Percentiles rank a stretch among this genome's conserved stretches.
phyloP scores from a whole-genome alignment of 495 filamentous ascomycete genomes.

The Articulospora tetracladia region DNA sequence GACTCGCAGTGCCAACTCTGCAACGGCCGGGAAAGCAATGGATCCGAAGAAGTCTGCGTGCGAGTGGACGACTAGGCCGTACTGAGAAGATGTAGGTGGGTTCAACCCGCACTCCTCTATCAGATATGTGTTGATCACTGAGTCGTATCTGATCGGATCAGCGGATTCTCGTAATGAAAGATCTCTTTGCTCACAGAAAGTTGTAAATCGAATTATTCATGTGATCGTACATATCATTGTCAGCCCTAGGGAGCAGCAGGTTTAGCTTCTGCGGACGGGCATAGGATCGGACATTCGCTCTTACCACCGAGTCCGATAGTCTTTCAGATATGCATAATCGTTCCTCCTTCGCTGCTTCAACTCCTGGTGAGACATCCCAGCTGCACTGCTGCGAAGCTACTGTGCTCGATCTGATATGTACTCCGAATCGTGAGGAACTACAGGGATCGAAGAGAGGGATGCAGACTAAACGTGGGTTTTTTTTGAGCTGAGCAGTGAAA shows the following conservation, averaged over 20 bases:
- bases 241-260: conserved; percentile 58
- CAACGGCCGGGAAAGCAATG: conserved; percentile 75
- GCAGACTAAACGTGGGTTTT: no score
- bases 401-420: not conserved
- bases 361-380: conserved; percentile 24
- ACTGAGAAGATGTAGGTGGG: conserved; percentile 63
- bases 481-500: no score
- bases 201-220: conserved; percentile 40
- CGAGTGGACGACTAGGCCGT: conserved; percentile 79
- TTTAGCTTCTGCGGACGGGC: not conserved
- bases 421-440: not conserved
- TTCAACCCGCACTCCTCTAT: conserved; percentile 73
- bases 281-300: not conserved
- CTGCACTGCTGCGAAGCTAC: not conserved
- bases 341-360: conserved; percentile 61
- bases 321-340: conserved; percentile 77
- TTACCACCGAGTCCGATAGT: conserved; percentile 88
- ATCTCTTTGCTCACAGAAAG: conserved; percentile 46
- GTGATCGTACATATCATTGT: conserved; percentile 88
- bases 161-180: not conserved
- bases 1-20: conserved; percentile 79
- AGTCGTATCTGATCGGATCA: conserved; percentile 56
- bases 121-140: conserved; percentile 85
- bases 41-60: conserved; percentile 81
- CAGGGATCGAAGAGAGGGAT: not conserved